Conservation (phyloP, 208 protist genomes). For the Endotrypanum monterogeii region DNA sequence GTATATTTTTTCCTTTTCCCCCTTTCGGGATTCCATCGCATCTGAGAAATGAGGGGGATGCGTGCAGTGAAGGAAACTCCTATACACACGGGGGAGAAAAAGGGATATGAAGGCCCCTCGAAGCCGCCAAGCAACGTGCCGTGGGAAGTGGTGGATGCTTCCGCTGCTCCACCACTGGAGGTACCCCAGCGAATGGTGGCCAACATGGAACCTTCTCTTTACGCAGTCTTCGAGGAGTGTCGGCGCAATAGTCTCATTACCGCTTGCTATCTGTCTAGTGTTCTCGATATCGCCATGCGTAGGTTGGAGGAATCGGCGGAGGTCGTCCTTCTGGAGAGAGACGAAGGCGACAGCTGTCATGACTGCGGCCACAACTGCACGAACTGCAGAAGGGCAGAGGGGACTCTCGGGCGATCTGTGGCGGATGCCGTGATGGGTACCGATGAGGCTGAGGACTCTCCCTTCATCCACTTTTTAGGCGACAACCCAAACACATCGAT, state of each 20-base stretch:
- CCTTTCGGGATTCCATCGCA: neutral
- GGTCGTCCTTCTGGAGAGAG: neutral
- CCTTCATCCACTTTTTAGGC: slow-evolving; percentile 11
- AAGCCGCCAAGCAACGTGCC: neutral
- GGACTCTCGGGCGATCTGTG: neutral
- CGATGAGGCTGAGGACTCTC: neutral
- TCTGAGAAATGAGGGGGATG: neutral
- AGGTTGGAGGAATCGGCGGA: slow-evolving; percentile 9
- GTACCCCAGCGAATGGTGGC: neutral
- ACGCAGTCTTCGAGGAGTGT: slow-evolving; percentile 27
- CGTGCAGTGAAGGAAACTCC: neutral
- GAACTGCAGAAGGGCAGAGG: neutral
- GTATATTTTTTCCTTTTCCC: no score
- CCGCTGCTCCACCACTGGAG: neutral
- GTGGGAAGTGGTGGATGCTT: neutral
- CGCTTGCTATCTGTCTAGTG: neutral
- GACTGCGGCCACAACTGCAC: neutral
- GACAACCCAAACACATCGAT: neutral
- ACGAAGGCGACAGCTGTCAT: neutral
- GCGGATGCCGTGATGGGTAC: neutral
- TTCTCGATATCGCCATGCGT: slow-evolving; percentile 17
- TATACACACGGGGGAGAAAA: neutral
- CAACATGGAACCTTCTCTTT: slow-evolving; percentile 8
- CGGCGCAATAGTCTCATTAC: slow-evolving; percentile 14
- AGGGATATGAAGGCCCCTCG: neutral